Base-by-base conservation (phyloP, 2,329 filamentous ascomycete species). In the Ophiobolus disseminans region DNA sequence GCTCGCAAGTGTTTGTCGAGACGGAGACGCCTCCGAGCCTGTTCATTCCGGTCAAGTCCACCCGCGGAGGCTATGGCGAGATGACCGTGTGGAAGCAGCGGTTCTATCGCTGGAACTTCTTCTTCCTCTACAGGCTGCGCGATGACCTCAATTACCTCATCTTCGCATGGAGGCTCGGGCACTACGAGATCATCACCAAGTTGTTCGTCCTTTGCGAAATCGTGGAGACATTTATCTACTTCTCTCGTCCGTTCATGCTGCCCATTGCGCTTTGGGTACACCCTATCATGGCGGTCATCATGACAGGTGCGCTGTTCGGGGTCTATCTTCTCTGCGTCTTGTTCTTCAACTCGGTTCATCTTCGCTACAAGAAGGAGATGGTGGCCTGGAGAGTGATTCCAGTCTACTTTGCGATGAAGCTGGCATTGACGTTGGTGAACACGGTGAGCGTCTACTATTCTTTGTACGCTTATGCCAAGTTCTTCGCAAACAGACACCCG, bases 21-120 rank as follows among this genome's bases (percentile, higher is more conserved):
- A 81, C 79, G 0, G 76, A 79, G 50, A 80, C 78, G 0, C 79
- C 78, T 0, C 60, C 70, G 8, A 70, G 73, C 0, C 62, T 81
- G 1, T 79, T 80, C 53, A 69, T 75, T 44, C 70, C 69, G 20
- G 64, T 67, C 4, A 68, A 73, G 7, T 73, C 70, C 4, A 66
- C 65, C 5, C 69, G 79, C 16, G 79, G 78, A 32, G 79, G 79
- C 0, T 81, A 79, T 44, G 79, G 79, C 8, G 79, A 81, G 57
- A 80, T 78, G 76, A 81, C 78, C 0, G 74, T 81, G n/a, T 80
- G 77, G 63, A 75, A 74, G 48, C 79, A 81, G 58, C 69, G 79
- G 1, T 80, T 81, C 56, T 72, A 73, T 40, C 66, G 78, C 11
- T 81, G 79, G 37, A 81, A 81, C 40, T 81, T 80, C 63, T 81